Conservation (phyloP, 208 protist species). For the Leishmania major region DNA sequence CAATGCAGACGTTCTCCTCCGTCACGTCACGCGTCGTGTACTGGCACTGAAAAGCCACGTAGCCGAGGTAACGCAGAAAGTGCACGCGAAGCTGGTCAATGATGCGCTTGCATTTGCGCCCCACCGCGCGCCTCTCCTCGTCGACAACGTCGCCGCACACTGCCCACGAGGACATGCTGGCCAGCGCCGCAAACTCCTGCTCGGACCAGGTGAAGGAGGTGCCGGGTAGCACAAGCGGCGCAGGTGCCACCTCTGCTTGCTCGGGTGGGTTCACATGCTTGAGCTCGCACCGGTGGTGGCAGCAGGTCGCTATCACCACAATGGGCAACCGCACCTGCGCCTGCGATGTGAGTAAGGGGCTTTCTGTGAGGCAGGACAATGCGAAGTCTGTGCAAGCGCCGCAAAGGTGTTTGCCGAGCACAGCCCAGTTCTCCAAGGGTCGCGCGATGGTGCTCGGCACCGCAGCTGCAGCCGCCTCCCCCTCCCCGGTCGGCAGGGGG, state of each 20-base stretch:
- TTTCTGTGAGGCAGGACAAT: slow-evolving; percentile 58
- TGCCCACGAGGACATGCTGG: slow-evolving; percentile 80
- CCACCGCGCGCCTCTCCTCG: slow-evolving; percentile 35
- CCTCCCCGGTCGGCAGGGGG: not conserved
- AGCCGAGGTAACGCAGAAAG: slow-evolving; percentile 61
- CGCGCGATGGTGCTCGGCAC: not conserved
- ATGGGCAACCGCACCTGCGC: slow-evolving; percentile 31
- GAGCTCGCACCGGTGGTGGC: slow-evolving; percentile 79
- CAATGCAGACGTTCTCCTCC: slow-evolving; percentile 74
- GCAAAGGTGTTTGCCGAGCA: slow-evolving; percentile 80
- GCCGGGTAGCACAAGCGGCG: slow-evolving; percentile 39
- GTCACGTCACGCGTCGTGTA: slow-evolving; percentile 60
- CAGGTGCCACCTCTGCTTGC: not conserved
- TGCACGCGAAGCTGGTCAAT: slow-evolving; percentile 63
- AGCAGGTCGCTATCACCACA: slow-evolving; percentile 77
- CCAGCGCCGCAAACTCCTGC: slow-evolving; percentile 62
- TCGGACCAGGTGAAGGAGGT: slow-evolving; percentile 35
- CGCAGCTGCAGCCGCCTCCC: not conserved
- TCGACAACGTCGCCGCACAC: slow-evolving; percentile 61
- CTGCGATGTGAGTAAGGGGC: not conserved
- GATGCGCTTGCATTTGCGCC: slow-evolving; percentile 68
- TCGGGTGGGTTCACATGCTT: slow-evolving; percentile 51
- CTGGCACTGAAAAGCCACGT: slow-evolving; percentile 44
- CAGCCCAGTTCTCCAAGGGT: slow-evolving; percentile 36
- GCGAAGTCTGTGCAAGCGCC: slow-evolving; percentile 84